Base-by-base conservation (phyloP, 139 green algal species). In the Chlamydomonas sphaeroides region DNA sequence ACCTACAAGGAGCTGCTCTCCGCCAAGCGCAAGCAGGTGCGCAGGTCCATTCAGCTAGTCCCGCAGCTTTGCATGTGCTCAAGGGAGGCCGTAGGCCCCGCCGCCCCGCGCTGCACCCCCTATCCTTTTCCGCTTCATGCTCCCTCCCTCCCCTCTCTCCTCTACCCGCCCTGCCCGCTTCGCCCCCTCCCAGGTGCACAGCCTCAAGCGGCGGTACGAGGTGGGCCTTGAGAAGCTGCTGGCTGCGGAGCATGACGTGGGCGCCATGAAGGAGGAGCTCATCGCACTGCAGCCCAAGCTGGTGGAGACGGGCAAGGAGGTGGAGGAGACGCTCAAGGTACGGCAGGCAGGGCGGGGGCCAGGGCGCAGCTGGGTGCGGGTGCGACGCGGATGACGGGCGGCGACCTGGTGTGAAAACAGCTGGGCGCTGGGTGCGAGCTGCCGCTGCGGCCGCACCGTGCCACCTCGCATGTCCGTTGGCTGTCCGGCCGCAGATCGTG, bases 141-240 rank as follows among this genome's bases (percentile, higher is more conserved):
- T 18, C 32, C 14, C 35, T 11, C 26, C 38, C 2, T 15, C 38
- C 36, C n/a, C 68, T 1, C 3, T 26, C 56, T 5, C 15, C 14
- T 25, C 11, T 36, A 15, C 23, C 2, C 67, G 26, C 38, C 51
- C 21, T 79, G 39, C 49, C 15, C 20, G 23, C 10, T 17, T 51
- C 18, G 7, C 56, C 1, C 56, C 38, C 33, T 3, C 56, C 23
- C 82, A 92, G 85, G 85, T 92, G 30, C 61, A 85, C 42, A 83
- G 67, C 35, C 42, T 91, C 30, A 91, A 89, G 83, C 86, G 80
- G 67, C 80, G 89, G 5, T 86, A 83, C 71, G 81, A 79, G 72
- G 51, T 83, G 35, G 93, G 92, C 32, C 86, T 95, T 51, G 88
- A 92, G 57, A 95, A 94, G 90, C 86, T 94, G 56, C 70, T 88